Evolutionary conservation across 1,139 yeast species (phyloP).

Genomic region (Citeromyces siamensis): DNA sequence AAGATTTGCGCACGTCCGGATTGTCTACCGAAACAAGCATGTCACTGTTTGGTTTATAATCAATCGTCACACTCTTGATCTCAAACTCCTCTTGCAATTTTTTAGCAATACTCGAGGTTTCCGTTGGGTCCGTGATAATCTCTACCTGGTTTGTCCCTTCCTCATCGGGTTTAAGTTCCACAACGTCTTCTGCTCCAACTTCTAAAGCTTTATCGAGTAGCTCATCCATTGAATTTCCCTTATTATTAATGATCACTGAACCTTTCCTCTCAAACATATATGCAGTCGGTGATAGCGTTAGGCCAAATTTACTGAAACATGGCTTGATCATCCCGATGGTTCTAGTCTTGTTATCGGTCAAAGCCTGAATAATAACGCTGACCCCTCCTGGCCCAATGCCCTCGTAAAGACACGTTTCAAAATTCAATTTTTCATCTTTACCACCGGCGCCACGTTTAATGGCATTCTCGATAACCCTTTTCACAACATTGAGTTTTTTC

Average conservation of each 20-base stretch:
- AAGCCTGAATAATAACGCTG: slow-evolving; percentile 71
- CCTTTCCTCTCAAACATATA: slow-evolving; percentile 76
- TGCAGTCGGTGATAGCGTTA: slow-evolving; percentile 64
- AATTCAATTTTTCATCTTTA: slow-evolving; percentile 23
- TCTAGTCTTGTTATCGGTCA: slow-evolving; percentile 81
- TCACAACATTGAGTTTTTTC: slow-evolving; percentile 63
- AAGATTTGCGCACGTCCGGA: slow-evolving; percentile 35
- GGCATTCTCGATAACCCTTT: slow-evolving; percentile 78
- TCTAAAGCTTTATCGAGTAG: slow-evolving; percentile 68
- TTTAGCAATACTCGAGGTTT: slow-evolving; percentile 50
- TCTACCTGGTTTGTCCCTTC: slow-evolving; percentile 25
- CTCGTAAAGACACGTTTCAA: slow-evolving; percentile 58
- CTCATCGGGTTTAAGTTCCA: slow-evolving; percentile 30
- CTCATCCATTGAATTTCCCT: slow-evolving; percentile 35
- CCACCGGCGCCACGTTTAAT: slow-evolving; percentile 73
- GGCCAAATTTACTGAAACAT: slow-evolving; percentile 59
- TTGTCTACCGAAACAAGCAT: slow-evolving; percentile 41
- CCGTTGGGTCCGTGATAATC: slow-evolving; percentile 46
- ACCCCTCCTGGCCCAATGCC: slow-evolving; percentile 92
- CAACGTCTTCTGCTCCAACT: slow-evolving; percentile 76
- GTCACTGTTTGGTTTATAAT: slow-evolving; percentile 55
- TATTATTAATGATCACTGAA: slow-evolving; percentile 37
- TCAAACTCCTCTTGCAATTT: slow-evolving; percentile 38
- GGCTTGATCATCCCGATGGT: slow-evolving; percentile 69
- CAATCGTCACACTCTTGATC: slow-evolving; percentile 60